Percentiles rank a stretch among this genome's conserved stretches.
Evolutionary conservation across 2,329 filamentous ascomycete species (phyloP).

Genomic region (Aureobasidium sp.): DNA sequence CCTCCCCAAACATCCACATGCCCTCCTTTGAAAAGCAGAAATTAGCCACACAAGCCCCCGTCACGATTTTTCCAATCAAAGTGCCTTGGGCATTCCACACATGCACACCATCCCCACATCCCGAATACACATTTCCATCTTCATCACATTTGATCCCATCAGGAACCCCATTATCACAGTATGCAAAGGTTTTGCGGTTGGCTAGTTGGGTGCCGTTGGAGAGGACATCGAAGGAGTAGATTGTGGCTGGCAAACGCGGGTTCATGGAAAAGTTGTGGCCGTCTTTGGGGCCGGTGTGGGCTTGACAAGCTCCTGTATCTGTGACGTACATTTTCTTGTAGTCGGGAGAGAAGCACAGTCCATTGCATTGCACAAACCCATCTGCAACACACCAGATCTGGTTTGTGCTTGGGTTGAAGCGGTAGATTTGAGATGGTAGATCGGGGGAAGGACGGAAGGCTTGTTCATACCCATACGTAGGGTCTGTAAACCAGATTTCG

Average conservation of each 20-base stretch:
- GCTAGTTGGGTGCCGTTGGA: slow-evolving; percentile 20
- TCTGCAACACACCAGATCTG: slow-evolving; percentile 49
- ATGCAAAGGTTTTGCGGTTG: slow-evolving; percentile 42
- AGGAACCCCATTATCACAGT: slow-evolving; percentile 42
- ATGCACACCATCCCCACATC: slow-evolving; percentile 46
- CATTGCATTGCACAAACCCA: slow-evolving; percentile 48
- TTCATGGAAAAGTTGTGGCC: slow-evolving; percentile 21
- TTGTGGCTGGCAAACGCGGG: slow-evolving; percentile 27
- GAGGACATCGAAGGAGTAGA: slow-evolving; percentile 29
- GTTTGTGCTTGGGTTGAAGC: slow-evolving; percentile 42
- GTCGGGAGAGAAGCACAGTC: slow-evolving; percentile 48
- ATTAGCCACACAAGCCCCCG: slow-evolving; percentile 31
- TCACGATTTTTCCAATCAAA: slow-evolving; percentile 49
- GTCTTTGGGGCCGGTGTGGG: slow-evolving; percentile 16
- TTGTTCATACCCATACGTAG: slow-evolving; percentile 51
- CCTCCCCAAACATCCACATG: slow-evolving; percentile 17
- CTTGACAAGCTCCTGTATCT: slow-evolving; percentile 44
- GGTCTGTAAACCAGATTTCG: slow-evolving; percentile 59
- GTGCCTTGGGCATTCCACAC: slow-evolving; percentile 43
- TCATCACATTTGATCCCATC: slow-evolving; percentile 51
- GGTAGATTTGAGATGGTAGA: slow-evolving; percentile 50
- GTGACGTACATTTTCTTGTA: slow-evolving; percentile 46
- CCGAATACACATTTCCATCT: slow-evolving; percentile 47
- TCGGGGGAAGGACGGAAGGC: slow-evolving; percentile 47
- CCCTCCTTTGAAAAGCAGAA: slow-evolving; percentile 23